Percentiles rank a stretch among this genome's conserved stretches.
Conservation (phyloP, 371 early-diverging fungal genomes). For the Apophysomyces trapeziformis region DNA sequence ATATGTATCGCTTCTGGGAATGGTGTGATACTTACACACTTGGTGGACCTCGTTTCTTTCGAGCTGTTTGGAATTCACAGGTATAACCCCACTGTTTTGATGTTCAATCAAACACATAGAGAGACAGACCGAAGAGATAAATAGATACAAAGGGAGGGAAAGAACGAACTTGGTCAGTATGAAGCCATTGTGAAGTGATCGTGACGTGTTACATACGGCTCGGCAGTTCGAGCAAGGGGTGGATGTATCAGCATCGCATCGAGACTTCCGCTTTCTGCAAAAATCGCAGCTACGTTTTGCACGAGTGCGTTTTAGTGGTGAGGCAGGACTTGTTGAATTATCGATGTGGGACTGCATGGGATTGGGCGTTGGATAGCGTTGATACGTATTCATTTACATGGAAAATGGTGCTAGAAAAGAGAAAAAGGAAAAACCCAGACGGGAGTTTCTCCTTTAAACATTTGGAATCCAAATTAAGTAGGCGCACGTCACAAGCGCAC, state of each 20-base stretch:
- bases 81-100: conserved; percentile 48
- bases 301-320: conserved; percentile 48
- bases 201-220: conserved; percentile 37
- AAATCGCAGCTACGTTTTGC: conserved; percentile 61
- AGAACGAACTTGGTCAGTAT: not conserved
- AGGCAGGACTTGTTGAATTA: conserved; percentile 12
- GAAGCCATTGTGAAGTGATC: not conserved
- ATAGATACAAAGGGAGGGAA: not conserved
- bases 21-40: conserved; percentile 40
- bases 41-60: conserved; percentile 57
- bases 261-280: conserved; percentile 54
- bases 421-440: conserved; percentile 18
- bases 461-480: not conserved
- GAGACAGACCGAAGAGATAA: conserved; percentile 4
- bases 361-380: conserved; percentile 7
- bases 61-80: conserved; percentile 50
- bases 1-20: no score
- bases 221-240: conserved; percentile 55
- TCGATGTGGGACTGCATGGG: conserved; percentile 11
- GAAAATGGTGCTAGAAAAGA: conserved; percentile 9
- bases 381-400: conserved; percentile 18
- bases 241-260: conserved; percentile 55
- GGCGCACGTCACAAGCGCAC: conserved; percentile 5
- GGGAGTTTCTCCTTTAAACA: conserved; percentile 18
- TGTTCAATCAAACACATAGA: not conserved